Evolutionary conservation across 805 yeast species (phyloP).

Genomic region (Metschnikowia continentalis): DNA sequence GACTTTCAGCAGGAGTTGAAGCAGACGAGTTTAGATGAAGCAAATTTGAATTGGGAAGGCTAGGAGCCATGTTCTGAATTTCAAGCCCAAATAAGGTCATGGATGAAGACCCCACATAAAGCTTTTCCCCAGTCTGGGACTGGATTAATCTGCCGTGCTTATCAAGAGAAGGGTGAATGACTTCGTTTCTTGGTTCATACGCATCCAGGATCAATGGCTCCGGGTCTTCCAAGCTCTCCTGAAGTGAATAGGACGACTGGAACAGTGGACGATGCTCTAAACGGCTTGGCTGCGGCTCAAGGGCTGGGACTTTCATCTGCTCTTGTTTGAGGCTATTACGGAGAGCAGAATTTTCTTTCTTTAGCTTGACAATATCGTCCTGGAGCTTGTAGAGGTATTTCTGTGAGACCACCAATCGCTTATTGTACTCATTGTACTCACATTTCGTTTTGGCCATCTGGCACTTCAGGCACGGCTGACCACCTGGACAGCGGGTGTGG

Average conservation of each 20-base stretch:
- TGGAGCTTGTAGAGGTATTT: constrained; percentile 64
- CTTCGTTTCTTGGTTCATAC: constrained; percentile 31
- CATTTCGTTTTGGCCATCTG: constrained; percentile 51
- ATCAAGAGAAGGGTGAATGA: constrained; percentile 67
- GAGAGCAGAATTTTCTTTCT: constrained; percentile 59
- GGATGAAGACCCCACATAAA: constrained; percentile 77
- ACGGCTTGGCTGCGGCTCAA: background rate
- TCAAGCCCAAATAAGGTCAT: constrained; percentile 80
- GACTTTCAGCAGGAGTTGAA: constrained; percentile 13
- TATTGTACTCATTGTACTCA: constrained; percentile 69
- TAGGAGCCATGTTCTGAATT: constrained; percentile 60
- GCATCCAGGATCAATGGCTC: constrained; percentile 1
- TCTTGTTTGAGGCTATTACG: constrained; percentile 40
- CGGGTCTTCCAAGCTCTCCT: constrained; percentile 5
- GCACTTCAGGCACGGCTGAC: constrained; percentile 68
- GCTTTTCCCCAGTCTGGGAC: constrained; percentile 69
- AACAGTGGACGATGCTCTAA: background rate
- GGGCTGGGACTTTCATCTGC: constrained; percentile 11
- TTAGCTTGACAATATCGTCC: constrained; percentile 60
- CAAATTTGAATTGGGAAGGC: constrained; percentile 17
- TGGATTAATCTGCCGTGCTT: constrained; percentile 68
- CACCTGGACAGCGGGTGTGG: constrained; percentile 76
- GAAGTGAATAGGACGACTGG: constrained; percentile 7
- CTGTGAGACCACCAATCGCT: constrained; percentile 69
- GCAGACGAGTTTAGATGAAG: constrained; percentile 15